Base-by-base conservation (phyloP, 345 rosid genomes). In the Hibiscus syriacus region DNA sequence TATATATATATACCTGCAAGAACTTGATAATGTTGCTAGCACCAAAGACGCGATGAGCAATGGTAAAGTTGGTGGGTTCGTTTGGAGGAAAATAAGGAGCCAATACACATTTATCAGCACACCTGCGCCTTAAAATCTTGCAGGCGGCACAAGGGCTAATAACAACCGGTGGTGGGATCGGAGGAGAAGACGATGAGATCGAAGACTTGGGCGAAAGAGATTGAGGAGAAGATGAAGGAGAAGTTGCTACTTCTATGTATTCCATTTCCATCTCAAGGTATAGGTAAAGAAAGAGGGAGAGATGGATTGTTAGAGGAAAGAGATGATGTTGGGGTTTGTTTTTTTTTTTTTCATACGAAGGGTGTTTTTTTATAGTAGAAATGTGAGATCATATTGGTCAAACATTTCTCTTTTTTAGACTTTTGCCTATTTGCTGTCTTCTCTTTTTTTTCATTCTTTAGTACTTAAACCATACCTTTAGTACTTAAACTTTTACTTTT, bases 51-150 rank as follows among this genome's bases (percentile, higher is more conserved):
- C 98, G 93, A 74, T 92, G 98, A 36, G 96, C 96, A 60, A 83
- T 83, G 71, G 96, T 87, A 74, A 92, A 92, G 82, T 92, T 89
- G 14, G 83, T 64, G 6, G 98, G 98, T 7, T 92, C 98, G 3
- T 93, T 87, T 4, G 98, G 98, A 45, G 98, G 98, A 63, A 92
- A 92, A 41, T 89, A 92, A 0, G 98, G 98, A 0, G 98, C 98
- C 71, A 92, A 70, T 14, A 92, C 90, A 36, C 98, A 92, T 72
- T 92, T 89, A 9, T 89, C 96, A 4, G 87, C 89, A 46, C 98
- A 92, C 38, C 93, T 73, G 49, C 98, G 80, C 74, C 98, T 64
- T 17, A 92, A 76, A 58, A 92, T 89, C 78, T 89, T 92, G 78
- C 98, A 92, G 67, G 98, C 96, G 2, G 98, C 98, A 4, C 98